Conservation (phyloP, 139 green algal genomes). For the Auxenochlorella pyrenoidosa region DNA sequence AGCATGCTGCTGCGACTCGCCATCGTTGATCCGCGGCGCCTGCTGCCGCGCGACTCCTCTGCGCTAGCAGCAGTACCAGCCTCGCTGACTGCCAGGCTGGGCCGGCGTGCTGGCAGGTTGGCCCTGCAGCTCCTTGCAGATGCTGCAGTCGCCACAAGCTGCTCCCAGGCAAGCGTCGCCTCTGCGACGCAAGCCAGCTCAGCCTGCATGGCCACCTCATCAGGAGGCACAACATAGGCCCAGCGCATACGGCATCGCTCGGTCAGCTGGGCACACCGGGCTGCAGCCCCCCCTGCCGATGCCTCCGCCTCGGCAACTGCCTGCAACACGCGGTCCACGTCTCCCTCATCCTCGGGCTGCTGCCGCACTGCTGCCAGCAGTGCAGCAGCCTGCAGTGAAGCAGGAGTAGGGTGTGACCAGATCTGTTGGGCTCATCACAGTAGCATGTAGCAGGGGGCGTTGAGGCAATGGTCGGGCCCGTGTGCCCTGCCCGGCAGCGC, state of each 20-base stretch:
- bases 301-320: not conserved
- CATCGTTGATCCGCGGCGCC: not conserved
- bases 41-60: not conserved
- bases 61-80: no score
- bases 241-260: not conserved
- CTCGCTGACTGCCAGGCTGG: no score
- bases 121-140: not conserved
- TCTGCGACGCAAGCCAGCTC: not conserved
- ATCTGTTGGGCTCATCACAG: not conserved
- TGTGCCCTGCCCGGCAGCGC: no score
- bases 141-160: not conserved
- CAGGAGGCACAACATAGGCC: not conserved
- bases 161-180: not conserved
- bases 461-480: no score
- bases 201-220: not conserved
- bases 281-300: not conserved
- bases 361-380: slow-evolving; percentile 2
- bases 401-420: not conserved
- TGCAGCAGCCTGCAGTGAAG: not conserved
- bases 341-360: not conserved
- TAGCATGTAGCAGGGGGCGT: no score
- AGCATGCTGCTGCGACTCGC: not conserved
- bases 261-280: not conserved
- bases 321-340: not conserved
- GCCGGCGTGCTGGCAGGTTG: no score